Conservation (phyloP, 169 alveolate species). For the Eimeria necatrix region DNA sequence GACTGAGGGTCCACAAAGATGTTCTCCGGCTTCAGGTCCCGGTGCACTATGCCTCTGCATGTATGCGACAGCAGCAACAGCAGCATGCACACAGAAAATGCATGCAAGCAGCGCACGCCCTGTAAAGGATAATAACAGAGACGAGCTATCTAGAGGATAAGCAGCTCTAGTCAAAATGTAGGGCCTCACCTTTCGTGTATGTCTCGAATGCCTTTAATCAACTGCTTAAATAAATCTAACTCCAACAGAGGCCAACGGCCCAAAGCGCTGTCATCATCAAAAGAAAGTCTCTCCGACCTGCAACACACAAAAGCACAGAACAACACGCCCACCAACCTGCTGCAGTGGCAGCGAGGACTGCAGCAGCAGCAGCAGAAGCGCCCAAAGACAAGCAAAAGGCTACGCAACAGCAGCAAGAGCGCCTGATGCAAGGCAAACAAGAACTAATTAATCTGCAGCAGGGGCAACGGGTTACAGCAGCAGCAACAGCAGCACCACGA, state of each 20-base stretch:
- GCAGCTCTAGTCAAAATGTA: neutral
- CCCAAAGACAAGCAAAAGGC: neutral
- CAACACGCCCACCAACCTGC: neutral
- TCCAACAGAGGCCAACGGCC: conserved; percentile 87
- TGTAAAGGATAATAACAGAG: neutral
- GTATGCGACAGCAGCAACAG: conserved; percentile 1
- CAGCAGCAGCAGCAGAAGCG: neutral
- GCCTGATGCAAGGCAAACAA: too few species aligned
- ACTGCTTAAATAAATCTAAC: conserved; percentile 90
- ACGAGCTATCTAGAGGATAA: neutral
- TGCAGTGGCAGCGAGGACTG: neutral
- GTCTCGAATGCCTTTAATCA: conserved; percentile 92
- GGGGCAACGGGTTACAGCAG: neutral
- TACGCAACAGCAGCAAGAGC: too few species aligned
- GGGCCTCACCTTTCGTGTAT: conserved; percentile 86
- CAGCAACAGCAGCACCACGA: neutral
- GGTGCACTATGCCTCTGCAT: conserved; percentile 90
- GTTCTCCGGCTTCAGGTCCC: conserved; percentile 95
- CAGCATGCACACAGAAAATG: neutral
- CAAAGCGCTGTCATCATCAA: neutral
- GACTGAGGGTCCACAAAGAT: conserved; percentile 92
- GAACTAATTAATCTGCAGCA: too few species aligned
- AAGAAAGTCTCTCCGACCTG: neutral
- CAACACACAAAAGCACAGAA: neutral
- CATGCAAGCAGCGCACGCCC: neutral